Conservation (phyloP, 2,329 filamentous ascomycete genomes). For the Colletotrichum salicis region DNA sequence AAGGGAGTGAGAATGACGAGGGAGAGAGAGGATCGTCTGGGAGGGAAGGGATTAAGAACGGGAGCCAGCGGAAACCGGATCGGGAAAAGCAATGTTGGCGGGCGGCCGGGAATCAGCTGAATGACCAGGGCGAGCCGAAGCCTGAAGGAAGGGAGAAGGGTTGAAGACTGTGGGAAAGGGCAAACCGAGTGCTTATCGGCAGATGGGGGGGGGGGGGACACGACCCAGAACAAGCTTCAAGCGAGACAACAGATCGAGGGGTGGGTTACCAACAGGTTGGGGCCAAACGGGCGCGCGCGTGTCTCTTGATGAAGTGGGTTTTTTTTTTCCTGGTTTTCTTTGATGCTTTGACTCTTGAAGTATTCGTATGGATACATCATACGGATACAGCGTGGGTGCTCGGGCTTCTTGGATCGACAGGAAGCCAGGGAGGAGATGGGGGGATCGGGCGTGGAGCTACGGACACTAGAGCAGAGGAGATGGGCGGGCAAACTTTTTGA, state of each 20-base stretch:
- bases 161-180: slow-evolving; percentile 2
- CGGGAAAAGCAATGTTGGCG: slow-evolving; percentile 8
- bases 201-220: background rate
- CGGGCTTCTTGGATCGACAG: background rate
- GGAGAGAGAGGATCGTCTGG: background rate
- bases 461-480: background rate
- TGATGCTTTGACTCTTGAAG: background rate
- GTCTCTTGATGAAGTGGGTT: background rate
- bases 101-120: background rate
- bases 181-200: background rate
- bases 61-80: background rate
- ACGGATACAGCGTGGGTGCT: background rate
- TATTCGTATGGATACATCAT: background rate
- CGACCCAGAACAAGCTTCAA: slow-evolving; percentile 5
- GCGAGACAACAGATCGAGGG: background rate
- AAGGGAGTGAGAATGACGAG: background rate
- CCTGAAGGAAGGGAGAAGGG: background rate
- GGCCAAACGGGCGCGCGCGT: background rate
- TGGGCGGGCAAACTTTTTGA: background rate
- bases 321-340: background rate
- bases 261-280: background rate
- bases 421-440: background rate
- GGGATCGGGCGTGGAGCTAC: background rate
- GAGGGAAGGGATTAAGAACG: background rate
- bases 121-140: slow-evolving; percentile 12